Conservation (phyloP, 2,329 filamentous ascomycete genomes). For the Pseudogymnoascus sp. region DNA sequence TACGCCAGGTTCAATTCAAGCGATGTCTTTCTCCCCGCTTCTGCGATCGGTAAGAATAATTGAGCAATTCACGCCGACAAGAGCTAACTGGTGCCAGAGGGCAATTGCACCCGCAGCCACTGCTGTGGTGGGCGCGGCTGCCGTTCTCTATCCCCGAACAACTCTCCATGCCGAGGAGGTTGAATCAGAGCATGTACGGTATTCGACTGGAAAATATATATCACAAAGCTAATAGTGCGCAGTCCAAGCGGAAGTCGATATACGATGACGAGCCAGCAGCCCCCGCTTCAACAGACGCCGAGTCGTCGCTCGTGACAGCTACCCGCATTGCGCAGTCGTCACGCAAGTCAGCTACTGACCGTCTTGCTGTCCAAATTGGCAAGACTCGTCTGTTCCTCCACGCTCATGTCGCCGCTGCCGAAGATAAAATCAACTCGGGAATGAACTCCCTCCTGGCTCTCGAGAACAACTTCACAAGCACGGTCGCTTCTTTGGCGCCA, state of each 20-base stretch:
- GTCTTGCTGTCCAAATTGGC: constrained; percentile 75
- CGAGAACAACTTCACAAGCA: constrained; percentile 84
- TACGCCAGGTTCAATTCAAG: constrained; percentile 23
- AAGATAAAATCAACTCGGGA: constrained; percentile 74
- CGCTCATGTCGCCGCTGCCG: constrained; percentile 62
- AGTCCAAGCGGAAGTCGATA: constrained; percentile 59
- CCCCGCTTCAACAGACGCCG: constrained; percentile 24
- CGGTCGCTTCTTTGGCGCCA: constrained; percentile 80
- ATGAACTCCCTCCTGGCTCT: constrained; percentile 76
- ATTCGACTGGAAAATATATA: background rate
- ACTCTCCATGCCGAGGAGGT: constrained; percentile 41
- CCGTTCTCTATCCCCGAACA: constrained; percentile 39
- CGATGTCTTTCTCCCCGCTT: constrained; percentile 46
- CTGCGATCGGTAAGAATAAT: constrained; percentile 40
- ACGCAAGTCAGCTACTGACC: constrained; percentile 62
- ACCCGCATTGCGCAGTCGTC: constrained; percentile 30
- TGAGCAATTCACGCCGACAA: constrained; percentile 12
- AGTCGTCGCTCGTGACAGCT: constrained; percentile 30
- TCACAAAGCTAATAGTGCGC: background rate
- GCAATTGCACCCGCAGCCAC: constrained; percentile 40
- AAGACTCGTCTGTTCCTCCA: constrained; percentile 74
- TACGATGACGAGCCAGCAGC: constrained; percentile 58
- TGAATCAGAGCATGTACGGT: constrained; percentile 21
- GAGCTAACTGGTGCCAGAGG: constrained; percentile 33
- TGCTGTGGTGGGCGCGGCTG: constrained; percentile 34